phyloP scores from a whole-genome alignment of 176 grass and related monocot genomes.

The Elymus sibiricus region DNA sequence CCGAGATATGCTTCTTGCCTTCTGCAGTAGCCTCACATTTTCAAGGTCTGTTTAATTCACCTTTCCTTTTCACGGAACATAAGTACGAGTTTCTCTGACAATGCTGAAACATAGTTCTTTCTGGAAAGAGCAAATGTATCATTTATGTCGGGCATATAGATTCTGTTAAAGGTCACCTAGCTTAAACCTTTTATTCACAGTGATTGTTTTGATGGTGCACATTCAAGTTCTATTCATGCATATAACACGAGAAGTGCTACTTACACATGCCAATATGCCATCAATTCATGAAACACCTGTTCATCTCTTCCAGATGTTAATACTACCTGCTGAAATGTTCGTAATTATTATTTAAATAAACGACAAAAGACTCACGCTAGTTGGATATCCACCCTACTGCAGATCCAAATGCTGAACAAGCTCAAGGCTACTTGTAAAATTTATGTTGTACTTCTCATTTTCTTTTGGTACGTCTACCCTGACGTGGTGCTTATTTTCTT shows the following conservation, averaged over 20 bases:
- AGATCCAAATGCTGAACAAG: not conserved
- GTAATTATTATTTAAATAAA: not conserved
- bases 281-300: not conserved
- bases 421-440: not conserved
- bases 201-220: not conserved
- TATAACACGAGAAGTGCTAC: not conserved
- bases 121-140: not conserved
- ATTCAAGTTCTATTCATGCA: not conserved
- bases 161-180: not conserved
- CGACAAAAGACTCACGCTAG: not conserved
- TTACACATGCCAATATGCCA: not conserved
- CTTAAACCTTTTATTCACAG: not conserved
- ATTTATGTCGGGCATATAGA: not conserved
- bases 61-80: not conserved
- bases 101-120: not conserved
- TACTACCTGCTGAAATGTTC: not conserved
- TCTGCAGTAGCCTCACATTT: conserved; percentile 63
- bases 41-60: conserved; percentile 60
- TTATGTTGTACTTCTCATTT: not conserved
- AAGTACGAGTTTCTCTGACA: not conserved
- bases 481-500: conserved; percentile 29
- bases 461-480: conserved; percentile 25
- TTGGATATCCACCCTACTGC: not conserved
- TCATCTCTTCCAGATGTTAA: not conserved
- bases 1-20: conserved; percentile 91